Percentiles rank a stretch among this genome's conserved stretches.
Evolutionary conservation across 2,329 filamentous ascomycete genomes (phyloP).

Genomic region (Eutypa lata): DNA sequence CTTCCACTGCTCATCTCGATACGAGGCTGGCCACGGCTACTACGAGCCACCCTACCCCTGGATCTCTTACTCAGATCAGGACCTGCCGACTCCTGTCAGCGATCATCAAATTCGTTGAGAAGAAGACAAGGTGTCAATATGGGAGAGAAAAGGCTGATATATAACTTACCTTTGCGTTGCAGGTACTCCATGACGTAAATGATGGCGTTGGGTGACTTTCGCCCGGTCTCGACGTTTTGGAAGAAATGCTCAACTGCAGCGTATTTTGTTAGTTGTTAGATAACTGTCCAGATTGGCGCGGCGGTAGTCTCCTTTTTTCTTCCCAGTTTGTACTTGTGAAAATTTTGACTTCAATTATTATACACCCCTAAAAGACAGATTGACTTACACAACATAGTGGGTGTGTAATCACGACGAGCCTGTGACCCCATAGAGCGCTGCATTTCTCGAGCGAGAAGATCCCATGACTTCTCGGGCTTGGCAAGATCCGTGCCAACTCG

Average conservation of each 20-base stretch:
- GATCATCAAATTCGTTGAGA: background rate
- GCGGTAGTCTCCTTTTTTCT: too few species aligned
- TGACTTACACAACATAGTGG: conserved; percentile 38
- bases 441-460: conserved; percentile 36
- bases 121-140: background rate
- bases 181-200: conserved; percentile 33
- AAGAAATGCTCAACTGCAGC: conserved; percentile 42
- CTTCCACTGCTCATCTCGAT: too few species aligned
- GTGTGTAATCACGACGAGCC: conserved; percentile 37
- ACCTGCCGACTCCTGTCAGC: too few species aligned
- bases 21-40: too few species aligned
- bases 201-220: conserved; percentile 34
- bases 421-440: conserved; percentile 29
- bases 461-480: conserved; percentile 32
- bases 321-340: too few species aligned
- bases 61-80: too few species aligned
- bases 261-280: background rate
- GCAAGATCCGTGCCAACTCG: conserved; percentile 22
- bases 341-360: too few species aligned
- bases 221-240: conserved; percentile 37
- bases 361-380: background rate
- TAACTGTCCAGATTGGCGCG: too few species aligned
- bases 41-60: too few species aligned
- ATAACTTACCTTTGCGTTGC: conserved; percentile 14
- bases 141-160: background rate